Base-by-base conservation (phyloP, 2,329 filamentous ascomycete species). In the Paraconiothyrium sp. region DNA sequence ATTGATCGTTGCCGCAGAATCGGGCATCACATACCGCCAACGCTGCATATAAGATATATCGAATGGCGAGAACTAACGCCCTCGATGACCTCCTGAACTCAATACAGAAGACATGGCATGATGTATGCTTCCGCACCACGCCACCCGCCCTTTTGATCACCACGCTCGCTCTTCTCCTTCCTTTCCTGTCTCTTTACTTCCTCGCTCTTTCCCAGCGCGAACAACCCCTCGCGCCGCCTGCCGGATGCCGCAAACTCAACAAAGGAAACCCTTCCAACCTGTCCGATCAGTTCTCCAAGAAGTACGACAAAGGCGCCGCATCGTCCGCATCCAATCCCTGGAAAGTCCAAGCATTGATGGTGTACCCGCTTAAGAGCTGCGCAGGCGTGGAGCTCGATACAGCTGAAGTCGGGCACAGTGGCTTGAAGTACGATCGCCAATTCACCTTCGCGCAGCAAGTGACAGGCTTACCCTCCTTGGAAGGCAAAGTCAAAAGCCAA, bases 281-380 rank as follows among this genome's bases (percentile, higher is more conserved):
- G 3, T 69, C 76, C 32, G 87, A 89, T 70, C 85, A 89, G 71
- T 86, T 83, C 66, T 80, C 86, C 49, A 79, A 80, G 11, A 82
- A 82, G 57, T 87, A 85, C 71, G 79, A 67, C 41, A 61, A 68
- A 54, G 75, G 72, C 43, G 70, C 60, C 11, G 73, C 73, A 20
- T 61, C 71, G 16, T 68, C 69, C 2, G 63, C 67, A 14, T 61
- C 66, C 4, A 73, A 74, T 32, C 66, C 69, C 34, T 76, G 72
- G 79, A 82, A 57, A 67, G 80, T 90, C 51, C 89, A 92, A 76
- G 91, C 90, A 58, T 82, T 97, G 55, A 90, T 89, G 80, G 85
- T 93, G 62, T 94, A 95, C 76, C 93, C 94, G 0, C 81, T 97
- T 76, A 94, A 96, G 80, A 92, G 91, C 59, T 97, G 93, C 76